Conservation (phyloP, 192 early-diverging fungal genomes). For the Mortierella hygrophila region DNA sequence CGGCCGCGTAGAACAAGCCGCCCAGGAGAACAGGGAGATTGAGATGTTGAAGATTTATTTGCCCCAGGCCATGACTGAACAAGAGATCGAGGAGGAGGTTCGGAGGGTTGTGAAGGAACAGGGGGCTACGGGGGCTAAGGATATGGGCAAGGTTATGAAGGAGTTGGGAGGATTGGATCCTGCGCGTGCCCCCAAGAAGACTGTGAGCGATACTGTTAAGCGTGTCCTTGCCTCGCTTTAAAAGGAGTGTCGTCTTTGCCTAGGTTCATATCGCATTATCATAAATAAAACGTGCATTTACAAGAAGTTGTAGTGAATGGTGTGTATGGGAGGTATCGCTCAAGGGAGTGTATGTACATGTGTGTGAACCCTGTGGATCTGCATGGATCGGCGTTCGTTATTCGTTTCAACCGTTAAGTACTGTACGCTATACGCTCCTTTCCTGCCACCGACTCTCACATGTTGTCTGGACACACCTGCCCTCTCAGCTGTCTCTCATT, state of each 20-base stretch:
- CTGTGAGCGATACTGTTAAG: constrained; percentile 83
- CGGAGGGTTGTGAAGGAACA: constrained; percentile 63
- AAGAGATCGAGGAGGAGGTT: constrained; percentile 78
- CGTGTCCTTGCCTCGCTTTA: constrained; percentile 64
- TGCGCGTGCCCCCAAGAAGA: constrained; percentile 80
- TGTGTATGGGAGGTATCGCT: not conserved
- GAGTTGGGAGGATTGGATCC: constrained; percentile 73
- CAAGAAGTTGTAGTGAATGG: not conserved
- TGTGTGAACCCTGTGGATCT: not conserved
- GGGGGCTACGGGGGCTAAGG: constrained; percentile 74
- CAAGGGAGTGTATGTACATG: not conserved
- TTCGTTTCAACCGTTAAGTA: not conserved
- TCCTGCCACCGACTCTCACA: too few relatives aligned
- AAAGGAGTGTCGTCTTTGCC: not conserved
- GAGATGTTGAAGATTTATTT: constrained; percentile 78
- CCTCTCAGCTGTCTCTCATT: too few relatives aligned
- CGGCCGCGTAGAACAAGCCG: constrained; percentile 81
- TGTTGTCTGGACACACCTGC: too few relatives aligned
- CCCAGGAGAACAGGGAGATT: constrained; percentile 77
- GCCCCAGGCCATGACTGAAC: constrained; percentile 80
- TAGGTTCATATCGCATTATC: not conserved
- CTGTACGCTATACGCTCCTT: too few relatives aligned
- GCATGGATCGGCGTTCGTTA: not conserved
- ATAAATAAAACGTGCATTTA: not conserved
- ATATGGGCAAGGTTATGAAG: constrained; percentile 92